Evolutionary conservation across 805 yeast genomes (phyloP).

Genomic region (Candida chilensis): DNA sequence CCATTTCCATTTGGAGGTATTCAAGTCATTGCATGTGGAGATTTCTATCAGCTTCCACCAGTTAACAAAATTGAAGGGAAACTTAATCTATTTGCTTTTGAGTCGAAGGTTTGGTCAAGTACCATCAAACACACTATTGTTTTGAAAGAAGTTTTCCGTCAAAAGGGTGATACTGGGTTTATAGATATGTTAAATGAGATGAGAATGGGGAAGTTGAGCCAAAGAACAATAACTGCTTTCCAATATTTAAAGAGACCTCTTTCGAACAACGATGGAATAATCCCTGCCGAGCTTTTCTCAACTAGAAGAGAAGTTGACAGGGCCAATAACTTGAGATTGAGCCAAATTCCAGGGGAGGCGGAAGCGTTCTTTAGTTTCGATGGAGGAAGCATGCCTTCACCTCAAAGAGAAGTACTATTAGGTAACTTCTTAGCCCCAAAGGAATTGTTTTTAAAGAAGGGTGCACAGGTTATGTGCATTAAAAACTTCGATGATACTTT

Average conservation of each 20-base stretch:
- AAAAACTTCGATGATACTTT: slow-evolving; percentile 65
- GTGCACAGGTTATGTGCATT: slow-evolving; percentile 79
- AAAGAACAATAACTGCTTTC: slow-evolving; percentile 40
- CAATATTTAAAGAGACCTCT: slow-evolving; percentile 41
- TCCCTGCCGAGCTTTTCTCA: slow-evolving; percentile 68
- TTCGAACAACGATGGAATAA: slow-evolving; percentile 44
- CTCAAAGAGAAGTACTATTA: slow-evolving; percentile 32
- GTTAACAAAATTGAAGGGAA: slow-evolving; percentile 28
- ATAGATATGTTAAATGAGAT: slow-evolving; percentile 70
- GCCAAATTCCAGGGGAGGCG: slow-evolving; percentile 30
- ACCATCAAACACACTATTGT: slow-evolving; percentile 50
- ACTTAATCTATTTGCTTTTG: slow-evolving; percentile 50
- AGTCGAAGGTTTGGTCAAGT: slow-evolving; percentile 51
- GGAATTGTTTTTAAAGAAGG: slow-evolving; percentile 46
- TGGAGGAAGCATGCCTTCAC: slow-evolving; percentile 39
- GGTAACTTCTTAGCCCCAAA: slow-evolving; percentile 57
- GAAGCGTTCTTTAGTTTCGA: slow-evolving; percentile 42
- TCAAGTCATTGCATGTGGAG: slow-evolving; percentile 71
- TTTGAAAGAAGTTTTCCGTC: slow-evolving; percentile 63
- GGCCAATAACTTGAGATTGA: slow-evolving; percentile 48
- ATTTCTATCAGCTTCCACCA: slow-evolving; percentile 78
- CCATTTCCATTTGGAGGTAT: slow-evolving; percentile 70
- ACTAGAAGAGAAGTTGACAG: slow-evolving; percentile 64
- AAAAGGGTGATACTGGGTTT: slow-evolving; percentile 62
- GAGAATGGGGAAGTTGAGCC: slow-evolving; percentile 52